Evolutionary conservation across 169 alveolate species (phyloP), one percentile per base, ranked within the genome.

Genomic region (Plasmodium chabaudi): DNA sequence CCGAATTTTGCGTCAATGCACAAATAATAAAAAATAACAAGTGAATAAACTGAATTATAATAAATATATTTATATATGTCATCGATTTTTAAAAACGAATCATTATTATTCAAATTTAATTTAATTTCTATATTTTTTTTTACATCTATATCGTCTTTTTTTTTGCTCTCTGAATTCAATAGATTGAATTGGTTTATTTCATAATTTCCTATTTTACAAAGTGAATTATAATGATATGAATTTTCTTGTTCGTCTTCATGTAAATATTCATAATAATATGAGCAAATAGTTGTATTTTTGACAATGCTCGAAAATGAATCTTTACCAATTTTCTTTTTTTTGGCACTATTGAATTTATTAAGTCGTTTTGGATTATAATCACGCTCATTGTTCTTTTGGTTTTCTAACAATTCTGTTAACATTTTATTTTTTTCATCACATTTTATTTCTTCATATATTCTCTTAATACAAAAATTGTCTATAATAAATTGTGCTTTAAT

Each of bases 21-120:
- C 42, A 75, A 75, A 63, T 67, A 75, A 23, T 75, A 75, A 75
- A 61, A 75, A 61, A 75, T 75, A 63, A 75, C 46, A 15, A 75
- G 75, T 12, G 88, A 60, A 64, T 47, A 64, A 44, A 63, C 34
- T 46, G 88, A 75, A 25, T 75, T 75, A 12, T 27, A 47, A 42
- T 61, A 49, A 63, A 75, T 46, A 55, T 63, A 75, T 34, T 61
- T 75, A 61, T 75, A 75, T 63, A 75, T 75, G 15, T 75, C 69
- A 34, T 60, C 77, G 49, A 75, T 64, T 9, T 63, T 39, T 56
- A 75, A 10, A 75, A 49, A 55, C 15, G 88, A 75, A 42, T 57
- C 34, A 25, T 57, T 61, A 59, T 59, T 9, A 27, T 59, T 72
- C 21, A 25, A n/a, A 49, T 59, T 72, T 72, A 72, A 59, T 59